Evolutionary conservation across 805 yeast genomes (phyloP).

Genomic region (Starmerella vitae): DNA sequence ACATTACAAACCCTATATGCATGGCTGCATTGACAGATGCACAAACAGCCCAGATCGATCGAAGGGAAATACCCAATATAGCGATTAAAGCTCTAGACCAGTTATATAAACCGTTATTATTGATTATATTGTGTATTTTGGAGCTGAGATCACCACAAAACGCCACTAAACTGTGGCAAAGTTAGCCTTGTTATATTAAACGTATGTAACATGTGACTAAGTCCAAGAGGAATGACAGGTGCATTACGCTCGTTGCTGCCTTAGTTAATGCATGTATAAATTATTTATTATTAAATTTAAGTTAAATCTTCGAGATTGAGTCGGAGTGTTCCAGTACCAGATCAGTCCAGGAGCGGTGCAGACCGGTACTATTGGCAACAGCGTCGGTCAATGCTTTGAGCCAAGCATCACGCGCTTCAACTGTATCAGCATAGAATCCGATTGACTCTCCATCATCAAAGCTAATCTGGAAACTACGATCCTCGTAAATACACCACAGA

Average conservation of each 20-base stretch:
- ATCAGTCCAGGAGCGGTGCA: conserved; percentile 22
- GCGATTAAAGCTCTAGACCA: too few relatives aligned
- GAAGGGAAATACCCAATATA: too few relatives aligned
- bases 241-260: too few relatives aligned
- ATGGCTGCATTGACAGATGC: background rate
- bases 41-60: too few relatives aligned
- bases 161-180: too few relatives aligned
- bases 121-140: too few relatives aligned
- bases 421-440: conserved; percentile 72
- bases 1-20: conserved; percentile 1
- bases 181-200: too few relatives aligned
- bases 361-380: conserved; percentile 26
- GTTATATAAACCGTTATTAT: too few relatives aligned
- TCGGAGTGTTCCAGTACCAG: conserved; percentile 16
- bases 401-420: conserved; percentile 53
- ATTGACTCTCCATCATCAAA: conserved; percentile 73
- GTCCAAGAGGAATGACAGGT: too few relatives aligned
- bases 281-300: background rate
- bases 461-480: conserved; percentile 59
- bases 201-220: too few relatives aligned
- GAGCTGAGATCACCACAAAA: too few relatives aligned
- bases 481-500: conserved; percentile 56
- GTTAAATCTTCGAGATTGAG: background rate
- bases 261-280: too few relatives aligned
- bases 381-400: conserved; percentile 42